Evolutionary conservation across 768 basidiomycete genomes (phyloP), one percentile per base, ranked within the genome.

Genomic region (Naematelia encephala): DNA sequence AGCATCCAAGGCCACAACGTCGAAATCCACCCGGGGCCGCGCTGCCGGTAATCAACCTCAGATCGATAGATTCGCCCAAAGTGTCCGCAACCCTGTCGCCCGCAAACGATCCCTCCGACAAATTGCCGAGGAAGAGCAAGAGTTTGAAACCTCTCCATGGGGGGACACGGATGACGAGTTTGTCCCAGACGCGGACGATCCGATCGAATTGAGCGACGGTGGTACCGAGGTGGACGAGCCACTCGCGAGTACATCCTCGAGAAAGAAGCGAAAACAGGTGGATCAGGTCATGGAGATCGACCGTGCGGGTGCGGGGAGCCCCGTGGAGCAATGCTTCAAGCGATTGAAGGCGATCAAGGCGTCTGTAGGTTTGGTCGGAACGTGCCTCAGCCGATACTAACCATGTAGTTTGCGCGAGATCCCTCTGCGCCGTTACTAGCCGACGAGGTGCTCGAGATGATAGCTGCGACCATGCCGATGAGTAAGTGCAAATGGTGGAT

Each of bases 111-210:
- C 68, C 2, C 54, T 55, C 11, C 64, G 66, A 49, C 64, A 68
- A 51, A 67, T 73, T 2, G 5, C 26, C 21, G 63, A 34, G 8
- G 63, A 73, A 45, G 63, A 66, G 26, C 59, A 56, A 12, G 69
- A 63, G 19, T 71, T 75, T 51, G 67, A 71, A 45, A 62, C 63
- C 50, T 70, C 69, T 0, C 64, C 62, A 12, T 70, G 73, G 71
- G 70, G 62, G 14, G 71, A 75, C 49, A 65, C 67, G 19, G 69
- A 69, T 50, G 64, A 67, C 28, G 69, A 72, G 29, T 54, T 47
- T 39, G 34, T 44, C 30, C 29, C 29, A 11, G 56, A 55, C 11
- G 53, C 26, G 12, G 60, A 62, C 42, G 65, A 69, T 59, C 65
- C 62, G 13, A 71, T 66, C 22, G 60, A 54, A 30, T 21, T 63